Evolutionary conservation across 139 green algal species (phyloP), one percentile per base, ranked within the genome.

Genomic region (Picochlorum costavermella): DNA sequence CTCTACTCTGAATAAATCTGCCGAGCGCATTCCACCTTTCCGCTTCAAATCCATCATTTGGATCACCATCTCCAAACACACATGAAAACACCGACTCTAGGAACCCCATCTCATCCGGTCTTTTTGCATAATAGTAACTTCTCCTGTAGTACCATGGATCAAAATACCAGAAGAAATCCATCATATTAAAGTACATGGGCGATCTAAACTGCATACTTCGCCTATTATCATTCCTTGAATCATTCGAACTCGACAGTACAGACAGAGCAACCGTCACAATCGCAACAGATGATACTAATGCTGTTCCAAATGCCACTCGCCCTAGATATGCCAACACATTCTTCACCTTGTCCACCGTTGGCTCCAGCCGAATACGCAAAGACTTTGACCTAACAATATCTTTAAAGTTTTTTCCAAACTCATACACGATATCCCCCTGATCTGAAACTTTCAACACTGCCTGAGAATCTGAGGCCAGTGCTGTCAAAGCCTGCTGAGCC

Each of bases 51-150:
- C 61, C 76, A 4, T 68, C 36, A 64, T 98, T 98, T 9, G 91
- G 91, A 73, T 98, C 81, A 0, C 92, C 92, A 72, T 98, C 92
- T 0, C 92, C 92, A 81, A 98, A 97, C 43, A 98, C 92, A 69
- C 96, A 97, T 3, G 74, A 88, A 72, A 97, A 98, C 25, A 96
- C 80, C 4, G 82, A 61, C 75, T 96, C 85, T 33, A 95, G 65
- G 50, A 96, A 95, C 50, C 69, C 86, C 73, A 95, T 82, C 44
- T 51, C 29, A 37, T 57, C 26, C 5, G 16, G 25, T 14, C 37
- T 13, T 23, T 64, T 31, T 9, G 10, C 6, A 14, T 20, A 55
- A 29, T 20, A 17, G 11, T n/a, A 14, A 20, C 13, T 11, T 17
- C 77, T 48, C 43, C 68, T 53, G 48, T 81, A 75, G 71, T 92